Evolutionary conservation across 2,329 filamentous ascomycete genomes (phyloP).

Genomic region (Pseudophaeomoniella oleicola): DNA sequence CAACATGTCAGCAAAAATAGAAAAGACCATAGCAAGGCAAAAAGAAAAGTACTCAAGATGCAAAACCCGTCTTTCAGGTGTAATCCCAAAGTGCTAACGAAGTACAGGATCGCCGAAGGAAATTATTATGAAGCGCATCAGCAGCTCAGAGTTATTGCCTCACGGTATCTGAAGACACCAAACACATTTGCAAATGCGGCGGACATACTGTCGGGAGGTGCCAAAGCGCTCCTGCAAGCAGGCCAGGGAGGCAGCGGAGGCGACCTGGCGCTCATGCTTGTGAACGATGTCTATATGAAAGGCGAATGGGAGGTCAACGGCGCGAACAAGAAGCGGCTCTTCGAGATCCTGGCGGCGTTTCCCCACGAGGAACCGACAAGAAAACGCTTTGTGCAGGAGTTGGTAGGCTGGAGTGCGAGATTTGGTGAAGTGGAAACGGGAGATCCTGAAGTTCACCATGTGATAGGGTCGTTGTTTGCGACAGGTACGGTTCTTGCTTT

Average conservation of each 20-base stretch:
- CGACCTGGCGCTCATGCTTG: constrained; percentile 70
- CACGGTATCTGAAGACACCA: constrained; percentile 72
- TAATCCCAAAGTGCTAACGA: constrained; percentile 6
- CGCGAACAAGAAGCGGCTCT: constrained; percentile 37
- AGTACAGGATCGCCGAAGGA: constrained; percentile 63
- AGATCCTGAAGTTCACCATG: constrained; percentile 89
- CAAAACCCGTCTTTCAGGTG: constrained; percentile 1
- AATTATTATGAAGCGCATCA: constrained; percentile 98
- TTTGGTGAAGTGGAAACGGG: constrained; percentile 78
- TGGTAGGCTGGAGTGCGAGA: constrained; percentile 75
- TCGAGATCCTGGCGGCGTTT: constrained; percentile 70
- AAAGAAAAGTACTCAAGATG: constrained; percentile 52
- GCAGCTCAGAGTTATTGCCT: constrained; percentile 88
- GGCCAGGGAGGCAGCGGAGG: constrained; percentile 90
- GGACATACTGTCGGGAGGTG: constrained; percentile 73
- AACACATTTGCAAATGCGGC: constrained; percentile 72
- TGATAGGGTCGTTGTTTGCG: constrained; percentile 75
- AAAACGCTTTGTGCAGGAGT: constrained; percentile 82
- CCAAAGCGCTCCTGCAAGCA: constrained; percentile 72
- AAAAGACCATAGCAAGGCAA: constrained; percentile 60
- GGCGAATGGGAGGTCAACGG: constrained; percentile 62
- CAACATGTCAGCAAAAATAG: constrained; percentile 40
- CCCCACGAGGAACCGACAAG: constrained; percentile 71
- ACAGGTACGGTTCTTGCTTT: constrained; percentile 35
- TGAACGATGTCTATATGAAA: constrained; percentile 85